Conservation (phyloP, 805 yeast genomes). For the Candida boleticola region DNA sequence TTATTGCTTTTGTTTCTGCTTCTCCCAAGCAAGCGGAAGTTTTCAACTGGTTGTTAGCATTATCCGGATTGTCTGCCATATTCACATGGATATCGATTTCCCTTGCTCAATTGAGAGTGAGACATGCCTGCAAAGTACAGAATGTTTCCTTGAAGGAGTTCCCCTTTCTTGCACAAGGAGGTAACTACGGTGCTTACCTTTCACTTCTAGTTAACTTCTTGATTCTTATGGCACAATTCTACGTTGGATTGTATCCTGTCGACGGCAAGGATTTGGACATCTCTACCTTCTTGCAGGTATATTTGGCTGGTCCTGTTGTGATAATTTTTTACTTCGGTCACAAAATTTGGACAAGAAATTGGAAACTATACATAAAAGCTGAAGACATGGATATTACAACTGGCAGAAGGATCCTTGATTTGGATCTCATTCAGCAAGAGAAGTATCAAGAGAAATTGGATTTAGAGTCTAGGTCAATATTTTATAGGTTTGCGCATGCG, state of each 20-base stretch:
- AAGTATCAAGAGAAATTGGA: too few species aligned
- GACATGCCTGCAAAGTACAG: constrained; percentile 61
- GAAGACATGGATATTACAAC: constrained; percentile 51
- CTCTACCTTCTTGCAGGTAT: constrained; percentile 48
- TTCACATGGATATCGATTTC: constrained; percentile 53
- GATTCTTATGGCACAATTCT: constrained; percentile 25
- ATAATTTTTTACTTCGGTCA: constrained; percentile 42
- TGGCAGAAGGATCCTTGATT: constrained; percentile 52
- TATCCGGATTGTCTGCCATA: constrained; percentile 47
- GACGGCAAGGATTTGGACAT: constrained; percentile 38
- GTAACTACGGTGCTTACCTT: constrained; percentile 32
- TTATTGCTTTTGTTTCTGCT: constrained; percentile 38
- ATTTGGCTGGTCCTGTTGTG: constrained; percentile 45
- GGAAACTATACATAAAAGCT: constrained; percentile 32
- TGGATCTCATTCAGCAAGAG: constrained; percentile 44
- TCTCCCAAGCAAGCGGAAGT: constrained; percentile 28
- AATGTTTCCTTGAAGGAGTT: constrained; percentile 68
- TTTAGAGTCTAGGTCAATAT: too few species aligned
- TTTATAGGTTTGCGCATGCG: too few species aligned
- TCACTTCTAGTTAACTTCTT: constrained; percentile 19
- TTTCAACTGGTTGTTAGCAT: constrained; percentile 48
- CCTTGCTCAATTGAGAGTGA: constrained; percentile 42
- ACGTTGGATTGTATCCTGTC: constrained; percentile 32
- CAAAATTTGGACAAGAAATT: constrained; percentile 32
- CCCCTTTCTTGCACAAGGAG: constrained; percentile 66